phyloP scores from a whole-genome alignment of 2,329 filamentous ascomycete genomes.

The Fusarium musae region DNA sequence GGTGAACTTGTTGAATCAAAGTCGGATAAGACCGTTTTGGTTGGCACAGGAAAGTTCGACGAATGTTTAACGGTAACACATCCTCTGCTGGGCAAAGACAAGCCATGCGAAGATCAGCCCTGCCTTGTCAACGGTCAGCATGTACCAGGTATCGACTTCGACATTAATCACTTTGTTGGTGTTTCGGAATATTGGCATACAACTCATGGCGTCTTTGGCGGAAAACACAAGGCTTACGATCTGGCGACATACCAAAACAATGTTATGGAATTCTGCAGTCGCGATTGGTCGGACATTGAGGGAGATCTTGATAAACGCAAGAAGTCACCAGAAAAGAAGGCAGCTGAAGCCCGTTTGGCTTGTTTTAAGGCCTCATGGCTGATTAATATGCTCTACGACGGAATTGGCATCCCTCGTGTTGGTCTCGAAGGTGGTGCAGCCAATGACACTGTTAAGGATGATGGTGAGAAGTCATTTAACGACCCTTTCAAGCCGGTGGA shows the following conservation, averaged over 20 bases:
- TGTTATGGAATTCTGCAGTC: constrained; percentile 85
- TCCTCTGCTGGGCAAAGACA: constrained; percentile 89
- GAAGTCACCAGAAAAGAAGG: constrained; percentile 80
- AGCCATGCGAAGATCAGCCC: constrained; percentile 82
- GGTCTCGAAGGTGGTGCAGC: constrained; percentile 75
- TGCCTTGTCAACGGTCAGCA: constrained; percentile 93
- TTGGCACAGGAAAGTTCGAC: constrained; percentile 88
- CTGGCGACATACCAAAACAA: constrained; percentile 88
- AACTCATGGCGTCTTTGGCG: constrained; percentile 91
- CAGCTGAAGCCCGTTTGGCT: constrained; percentile 83
- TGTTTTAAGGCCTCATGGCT: constrained; percentile 99
- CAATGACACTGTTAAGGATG: constrained; percentile 78
- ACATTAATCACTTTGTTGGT: constrained; percentile 96
- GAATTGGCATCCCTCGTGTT: constrained; percentile 90
- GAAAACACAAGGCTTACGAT: constrained; percentile 85
- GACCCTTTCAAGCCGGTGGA: constrained; percentile 93
- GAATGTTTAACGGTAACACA: constrained; percentile 86
- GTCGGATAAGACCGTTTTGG: constrained; percentile 63
- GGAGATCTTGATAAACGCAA: constrained; percentile 71
- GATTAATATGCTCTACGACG: constrained; percentile 95
- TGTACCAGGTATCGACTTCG: constrained; percentile 94
- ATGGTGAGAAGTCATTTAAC: constrained; percentile 75
- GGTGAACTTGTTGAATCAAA: constrained; percentile 64
- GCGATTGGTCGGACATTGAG: constrained; percentile 83
- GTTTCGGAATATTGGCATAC: constrained; percentile 99